Evolutionary conservation across 768 basidiomycete genomes (phyloP), one percentile per base, ranked within the genome.

Genomic region (Boletus sp.): DNA sequence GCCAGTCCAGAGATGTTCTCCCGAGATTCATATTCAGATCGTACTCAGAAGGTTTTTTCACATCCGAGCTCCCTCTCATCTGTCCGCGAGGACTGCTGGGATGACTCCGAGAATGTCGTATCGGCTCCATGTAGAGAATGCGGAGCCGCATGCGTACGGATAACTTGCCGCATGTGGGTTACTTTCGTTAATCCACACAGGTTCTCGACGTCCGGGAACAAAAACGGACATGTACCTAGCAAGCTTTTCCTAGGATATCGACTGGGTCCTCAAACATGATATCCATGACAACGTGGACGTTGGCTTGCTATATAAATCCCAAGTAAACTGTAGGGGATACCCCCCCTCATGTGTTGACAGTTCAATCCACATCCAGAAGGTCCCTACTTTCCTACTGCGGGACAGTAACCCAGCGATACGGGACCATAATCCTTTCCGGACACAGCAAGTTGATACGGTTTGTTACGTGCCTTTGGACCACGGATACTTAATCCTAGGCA

Each of bases 201-300:
- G 13, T 13, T 23, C 25, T 32, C 34, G 21, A 19, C 9, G 6
- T n/a, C 14, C 39, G 38, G 38, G 19, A 39, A 34, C 25, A 5
- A 30, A 17, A 25, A 29, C 3, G n/a, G 2, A n/a, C 33, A 21
- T 37, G 7, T 5, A 30, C 17, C 27, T 5, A 23, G 33, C 32
- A 45, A 23, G 7, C 33, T 10, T 33, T 29, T 50, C 40, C 35
- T 38, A 29, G 29, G 35, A 30, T 2, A n/a, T 45, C 42, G 44
- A 42, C 10, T 27, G 23, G 10, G 34, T 37, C 23, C 25, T 15
- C 0, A 27, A 21, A 40, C 17, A 10, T 29, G 34, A 43, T 51
- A 23, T 58, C 56, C 57, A 53, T 58, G 42, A 34, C 46, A 59
- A 54, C 56, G 27, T n/a, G 11, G 15, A 23, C 19, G 9, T 23